Evolutionary conservation across 2,329 filamentous ascomycete genomes (phyloP).

Genomic region (Botryotinia globosa): DNA sequence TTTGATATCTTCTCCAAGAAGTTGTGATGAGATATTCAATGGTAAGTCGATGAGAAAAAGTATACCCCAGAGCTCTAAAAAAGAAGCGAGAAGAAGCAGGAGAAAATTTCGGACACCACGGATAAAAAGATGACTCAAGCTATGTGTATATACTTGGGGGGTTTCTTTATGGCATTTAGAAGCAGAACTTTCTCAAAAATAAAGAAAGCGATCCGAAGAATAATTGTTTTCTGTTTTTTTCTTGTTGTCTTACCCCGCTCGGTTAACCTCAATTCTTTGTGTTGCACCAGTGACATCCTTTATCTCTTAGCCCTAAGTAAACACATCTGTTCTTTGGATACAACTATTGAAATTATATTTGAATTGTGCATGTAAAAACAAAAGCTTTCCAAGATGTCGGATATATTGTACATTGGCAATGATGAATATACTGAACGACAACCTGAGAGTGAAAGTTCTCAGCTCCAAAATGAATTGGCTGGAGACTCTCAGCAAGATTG

Average conservation of each 20-base stretch:
- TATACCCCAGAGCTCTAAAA: too few relatives aligned
- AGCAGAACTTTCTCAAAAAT: accelerated
- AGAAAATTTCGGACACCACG: too few relatives aligned
- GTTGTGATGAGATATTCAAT: background rate
- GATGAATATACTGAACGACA: background rate
- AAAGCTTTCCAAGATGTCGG: background rate
- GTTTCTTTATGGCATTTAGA: accelerated
- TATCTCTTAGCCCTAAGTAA: background rate
- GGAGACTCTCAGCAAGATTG: background rate
- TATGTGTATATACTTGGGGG: too few relatives aligned
- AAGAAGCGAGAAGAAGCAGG: too few relatives aligned
- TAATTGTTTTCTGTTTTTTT: background rate
- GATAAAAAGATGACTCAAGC: too few relatives aligned
- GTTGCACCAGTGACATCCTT: background rate
- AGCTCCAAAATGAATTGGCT: background rate
- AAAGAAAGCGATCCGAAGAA: background rate
- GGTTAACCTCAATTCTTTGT: background rate
- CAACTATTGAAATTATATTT: accelerated
- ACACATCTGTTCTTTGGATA: background rate
- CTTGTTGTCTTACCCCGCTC: background rate
- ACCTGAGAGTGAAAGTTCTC: background rate
- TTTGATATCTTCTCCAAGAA: too few relatives aligned
- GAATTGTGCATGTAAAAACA: background rate
- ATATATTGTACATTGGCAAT: background rate
- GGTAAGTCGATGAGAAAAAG: too few relatives aligned